These are phyloP conservation scores for Striga hermonthica DNA, from an alignment of 305 asterid species.

Conservation along the genomic window DNA sequence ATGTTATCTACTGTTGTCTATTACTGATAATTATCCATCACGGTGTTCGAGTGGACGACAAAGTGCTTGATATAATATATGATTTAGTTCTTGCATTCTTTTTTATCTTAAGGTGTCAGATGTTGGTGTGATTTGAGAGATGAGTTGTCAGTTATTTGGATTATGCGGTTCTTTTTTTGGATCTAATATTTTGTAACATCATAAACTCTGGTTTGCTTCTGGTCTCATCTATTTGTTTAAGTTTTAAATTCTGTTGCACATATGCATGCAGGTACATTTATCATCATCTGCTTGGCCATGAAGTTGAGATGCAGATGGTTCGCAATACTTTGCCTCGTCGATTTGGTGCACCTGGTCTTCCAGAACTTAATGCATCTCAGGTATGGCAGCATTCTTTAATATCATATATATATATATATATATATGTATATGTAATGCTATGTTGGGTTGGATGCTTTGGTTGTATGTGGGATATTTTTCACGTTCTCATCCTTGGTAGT, in stretches of 20 bases:
- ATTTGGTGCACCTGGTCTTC: constrained; percentile 99
- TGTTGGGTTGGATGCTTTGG: too few species aligned
- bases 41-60: not conserved
- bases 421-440: constrained; percentile 20
- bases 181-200: constrained; percentile 19
- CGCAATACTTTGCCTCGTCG: constrained; percentile 95
- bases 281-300: constrained; percentile 97
- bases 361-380: constrained; percentile 99
- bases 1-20: constrained; percentile 9
- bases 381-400: constrained; percentile 41
- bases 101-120: not conserved
- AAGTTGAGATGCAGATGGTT: constrained; percentile 99
- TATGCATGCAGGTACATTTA: constrained; percentile 72
- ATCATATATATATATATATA: constrained; percentile 21
- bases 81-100: not conserved
- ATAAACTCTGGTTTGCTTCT: constrained; percentile 6
- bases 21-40: not conserved
- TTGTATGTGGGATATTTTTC: too few species aligned
- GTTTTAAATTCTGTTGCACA: constrained; percentile 4
- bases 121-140: too few species aligned
- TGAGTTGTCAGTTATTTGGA: not conserved
- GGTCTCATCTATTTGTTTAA: not conserved
- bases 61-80: not conserved
- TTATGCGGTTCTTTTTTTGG: not conserved
- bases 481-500: too few species aligned